These are phyloP conservation scores for Ceratocystis ficicola DNA, from an alignment of 2,329 filamentous ascomycete species.

Conservation along the genomic window DNA sequence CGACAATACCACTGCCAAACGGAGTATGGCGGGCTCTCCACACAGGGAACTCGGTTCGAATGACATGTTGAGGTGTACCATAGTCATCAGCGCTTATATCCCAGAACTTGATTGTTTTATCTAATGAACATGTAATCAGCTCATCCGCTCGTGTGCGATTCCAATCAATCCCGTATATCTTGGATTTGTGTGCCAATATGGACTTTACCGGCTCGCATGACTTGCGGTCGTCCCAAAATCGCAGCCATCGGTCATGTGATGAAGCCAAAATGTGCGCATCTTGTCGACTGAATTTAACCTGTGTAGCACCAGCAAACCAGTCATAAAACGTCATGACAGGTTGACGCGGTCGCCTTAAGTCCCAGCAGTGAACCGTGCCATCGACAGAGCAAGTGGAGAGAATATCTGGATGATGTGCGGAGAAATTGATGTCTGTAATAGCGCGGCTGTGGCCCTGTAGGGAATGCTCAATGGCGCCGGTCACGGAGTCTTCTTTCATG, in stretches of 20 bases:
- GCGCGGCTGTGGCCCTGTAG: conserved; percentile 72
- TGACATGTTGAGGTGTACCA: conserved; percentile 55
- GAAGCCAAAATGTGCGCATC: conserved; percentile 79
- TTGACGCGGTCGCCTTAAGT: conserved; percentile 60
- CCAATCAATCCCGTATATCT: conserved; percentile 95
- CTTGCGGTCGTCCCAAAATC: conserved; percentile 81
- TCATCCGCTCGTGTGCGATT: conserved; percentile 62
- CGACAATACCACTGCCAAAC: conserved; percentile 72
- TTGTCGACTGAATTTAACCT: conserved; percentile 89
- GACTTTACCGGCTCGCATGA: conserved; percentile 67
- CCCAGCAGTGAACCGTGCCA: conserved; percentile 88
- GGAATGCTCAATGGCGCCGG: conserved; percentile 69
- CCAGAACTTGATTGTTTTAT: conserved; percentile 91
- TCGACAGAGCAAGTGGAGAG: conserved; percentile 86
- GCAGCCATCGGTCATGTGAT: conserved; percentile 74
- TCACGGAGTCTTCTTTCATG: conserved; percentile 57
- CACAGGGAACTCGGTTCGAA: conserved; percentile 72
- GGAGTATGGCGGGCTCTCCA: conserved; percentile 87
- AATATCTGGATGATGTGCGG: conserved; percentile 78
- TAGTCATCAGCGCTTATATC: conserved; percentile 53
- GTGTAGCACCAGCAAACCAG: conserved; percentile 86
- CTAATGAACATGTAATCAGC: conserved; percentile 77
- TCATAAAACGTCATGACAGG: conserved; percentile 76
- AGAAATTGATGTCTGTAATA: conserved; percentile 95
- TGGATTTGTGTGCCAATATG: conserved; percentile 78